phyloP scores from a whole-genome alignment of 371 early-diverging fungal species.

The Batkoa obscura region DNA sequence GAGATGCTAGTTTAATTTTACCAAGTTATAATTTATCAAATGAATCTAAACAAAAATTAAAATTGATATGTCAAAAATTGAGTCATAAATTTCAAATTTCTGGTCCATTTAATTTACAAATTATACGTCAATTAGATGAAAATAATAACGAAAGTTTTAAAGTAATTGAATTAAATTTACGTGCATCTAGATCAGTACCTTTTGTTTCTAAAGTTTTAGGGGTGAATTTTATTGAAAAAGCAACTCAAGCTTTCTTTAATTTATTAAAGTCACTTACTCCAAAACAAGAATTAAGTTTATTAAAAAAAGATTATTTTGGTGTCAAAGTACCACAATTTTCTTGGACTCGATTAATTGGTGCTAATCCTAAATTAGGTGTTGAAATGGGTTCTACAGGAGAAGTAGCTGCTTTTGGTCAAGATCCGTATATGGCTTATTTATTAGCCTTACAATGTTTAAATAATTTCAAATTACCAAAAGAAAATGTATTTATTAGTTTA shows the following conservation, averaged over 20 bases:
- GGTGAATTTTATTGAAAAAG: conserved; percentile 80
- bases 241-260: conserved; percentile 83
- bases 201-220: conserved; percentile 86
- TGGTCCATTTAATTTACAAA: conserved; percentile 96
- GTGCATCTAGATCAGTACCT: conserved; percentile 88
- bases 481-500: background rate
- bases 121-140: conserved; percentile 64
- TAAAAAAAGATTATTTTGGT: conserved; percentile 36
- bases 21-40: conserved; percentile 71
- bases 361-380: conserved; percentile 89
- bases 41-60: conserved; percentile 70
- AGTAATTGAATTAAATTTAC: conserved; percentile 93
- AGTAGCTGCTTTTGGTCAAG: conserved; percentile 90
- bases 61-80: conserved; percentile 68
- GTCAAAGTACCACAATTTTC: conserved; percentile 95
- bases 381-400: conserved; percentile 98
- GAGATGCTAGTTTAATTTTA: conserved; percentile 85
- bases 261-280: conserved; percentile 46
- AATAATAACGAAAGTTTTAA: conserved; percentile 54
- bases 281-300: conserved; percentile 29
- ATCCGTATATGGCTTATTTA: conserved; percentile 90
- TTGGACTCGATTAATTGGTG: conserved; percentile 82
- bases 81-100: conserved; percentile 80
- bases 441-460: conserved; percentile 72
- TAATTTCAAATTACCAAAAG: conserved; percentile 67